Evolutionary conservation across 345 rosid genomes (phyloP), one percentile per base, ranked within the genome.

Genomic region (Eucalyptus pauciflora): DNA sequence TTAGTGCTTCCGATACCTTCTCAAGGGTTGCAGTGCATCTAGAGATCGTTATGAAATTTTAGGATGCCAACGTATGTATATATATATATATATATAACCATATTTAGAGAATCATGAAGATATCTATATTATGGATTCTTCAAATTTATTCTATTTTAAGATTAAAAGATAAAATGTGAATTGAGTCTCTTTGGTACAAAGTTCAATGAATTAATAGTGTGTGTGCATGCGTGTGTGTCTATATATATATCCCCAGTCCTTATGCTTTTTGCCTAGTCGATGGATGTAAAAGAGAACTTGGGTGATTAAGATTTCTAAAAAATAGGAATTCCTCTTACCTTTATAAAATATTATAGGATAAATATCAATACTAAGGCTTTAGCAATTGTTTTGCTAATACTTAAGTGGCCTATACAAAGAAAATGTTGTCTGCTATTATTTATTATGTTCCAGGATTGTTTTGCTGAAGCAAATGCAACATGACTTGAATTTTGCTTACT

Each of bases 181-280:
- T 7, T 7, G 0, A 64, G 71, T n/a, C 37, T 29, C 3, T 29
- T 29, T 27, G 13, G 67, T 60, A 27, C 67, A 27, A 7, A 60
- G 67, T 60, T 60, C 29, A 60, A 60, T 60, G 8, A 60, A 60
- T 60, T 27, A 5, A 60, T 0, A 27, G n/a, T 0, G 52, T 1
- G 4, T 17, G 22, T 0, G 52, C 18, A 3, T 6, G 52, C 4
- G 1, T 0, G 1, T 52, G 2, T 0, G 2, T 20, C 8, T 22
- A 54, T 20, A 20, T 50, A 50, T 50, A 48, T 56, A 56, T 56
- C 5, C 60, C 62, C 1, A 22, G 15, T 27, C 69, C 16, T 62
- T 62, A 29, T 60, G 17, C 69, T 62, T 62, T 60, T 27, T 62
- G 69, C 69, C 3, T 62, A 0, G 69, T 62, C 15, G 8, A 62